Evolutionary conservation across 495 filamentous ascomycete genomes (phyloP), one percentile per base, ranked within the genome.

Genomic region (Astrocystis sublimbata): DNA sequence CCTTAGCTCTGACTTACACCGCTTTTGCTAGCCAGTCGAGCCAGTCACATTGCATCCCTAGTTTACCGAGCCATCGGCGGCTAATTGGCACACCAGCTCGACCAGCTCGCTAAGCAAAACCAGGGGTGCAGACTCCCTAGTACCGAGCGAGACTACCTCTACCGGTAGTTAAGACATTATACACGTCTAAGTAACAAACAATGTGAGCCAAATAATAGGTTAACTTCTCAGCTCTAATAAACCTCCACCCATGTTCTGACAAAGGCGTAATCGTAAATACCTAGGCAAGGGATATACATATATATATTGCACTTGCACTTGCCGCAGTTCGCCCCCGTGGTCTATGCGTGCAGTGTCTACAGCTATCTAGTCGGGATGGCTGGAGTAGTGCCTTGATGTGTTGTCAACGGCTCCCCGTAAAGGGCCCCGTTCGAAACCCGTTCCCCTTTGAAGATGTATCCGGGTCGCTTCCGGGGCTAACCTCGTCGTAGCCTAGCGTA

Each of bases 341-440:
- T n/a, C n/a, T n/a, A n/a, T n/a, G n/a, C n/a, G n/a, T n/a, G n/a
- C n/a, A n/a, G n/a, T n/a, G n/a, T n/a, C n/a, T n/a, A n/a, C n/a
- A n/a, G n/a, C n/a, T n/a, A n/a, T n/a, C n/a, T n/a, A n/a, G n/a
- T n/a, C n/a, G n/a, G n/a, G n/a, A n/a, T n/a, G n/a, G n/a, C n/a
- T n/a, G n/a, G n/a, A n/a, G n/a, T n/a, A n/a, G n/a, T n/a, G 47
- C 41, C 30, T 23, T 62, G 60, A 56, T 62, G 60, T 41, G 60
- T 62, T 62, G 60, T 62, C 60, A 62, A 21, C 46, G 40, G 31
- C 33, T 47, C 58, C 52, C 58, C 58, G 55, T 40, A 50, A 62
- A 62, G 30, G 21, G n/a, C 51, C 50, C 60, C 49, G 38, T 50
- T 47, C 51, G 24, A 21, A 19, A 41, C 19, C 52, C 41, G 49